Evolutionary conservation across 345 rosid species (phyloP).

Genomic region (Noccaea bulbosa): DNA sequence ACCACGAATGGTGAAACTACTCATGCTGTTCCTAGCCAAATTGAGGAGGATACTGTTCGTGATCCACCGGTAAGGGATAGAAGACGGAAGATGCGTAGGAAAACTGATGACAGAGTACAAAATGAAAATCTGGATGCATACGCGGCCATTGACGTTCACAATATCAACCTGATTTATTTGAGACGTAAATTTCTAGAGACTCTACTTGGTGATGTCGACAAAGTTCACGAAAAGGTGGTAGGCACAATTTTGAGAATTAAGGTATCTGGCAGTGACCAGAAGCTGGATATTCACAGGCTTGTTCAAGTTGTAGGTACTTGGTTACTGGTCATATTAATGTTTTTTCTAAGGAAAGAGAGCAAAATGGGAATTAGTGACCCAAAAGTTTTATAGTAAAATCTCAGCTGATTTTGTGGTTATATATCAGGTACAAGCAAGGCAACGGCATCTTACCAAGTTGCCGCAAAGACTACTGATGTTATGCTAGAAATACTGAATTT

Average conservation of each 20-base stretch:
- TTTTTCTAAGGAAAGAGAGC: slow-evolving; percentile 18
- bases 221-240: slow-evolving; percentile 70
- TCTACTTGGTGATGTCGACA: slow-evolving; percentile 67
- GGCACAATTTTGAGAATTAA: slow-evolving; percentile 87
- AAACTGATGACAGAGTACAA: slow-evolving; percentile 54
- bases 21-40: slow-evolving; percentile 47
- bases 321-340: slow-evolving; percentile 33
- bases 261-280: slow-evolving; percentile 67
- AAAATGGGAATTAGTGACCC: slow-evolving; percentile 12
- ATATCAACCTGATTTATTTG: slow-evolving; percentile 72
- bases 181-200: slow-evolving; percentile 69
- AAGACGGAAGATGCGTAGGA: slow-evolving; percentile 54
- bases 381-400: slow-evolving; percentile 20
- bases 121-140: slow-evolving; percentile 53
- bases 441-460: slow-evolving; percentile 66
- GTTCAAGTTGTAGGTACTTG: slow-evolving; percentile 84
- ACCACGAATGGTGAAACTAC: slow-evolving; percentile 41
- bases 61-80: slow-evolving; percentile 49
- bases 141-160: slow-evolving; percentile 90
- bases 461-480: slow-evolving; percentile 56
- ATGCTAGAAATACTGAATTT: slow-evolving; percentile 77
- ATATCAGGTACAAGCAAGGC: slow-evolving; percentile 67
- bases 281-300: slow-evolving; percentile 78
- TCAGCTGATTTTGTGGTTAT: slow-evolving; percentile 33
- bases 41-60: slow-evolving; percentile 44